phyloP scores from a whole-genome alignment of 78 protist species.

The Diacronema lutheri region DNA sequence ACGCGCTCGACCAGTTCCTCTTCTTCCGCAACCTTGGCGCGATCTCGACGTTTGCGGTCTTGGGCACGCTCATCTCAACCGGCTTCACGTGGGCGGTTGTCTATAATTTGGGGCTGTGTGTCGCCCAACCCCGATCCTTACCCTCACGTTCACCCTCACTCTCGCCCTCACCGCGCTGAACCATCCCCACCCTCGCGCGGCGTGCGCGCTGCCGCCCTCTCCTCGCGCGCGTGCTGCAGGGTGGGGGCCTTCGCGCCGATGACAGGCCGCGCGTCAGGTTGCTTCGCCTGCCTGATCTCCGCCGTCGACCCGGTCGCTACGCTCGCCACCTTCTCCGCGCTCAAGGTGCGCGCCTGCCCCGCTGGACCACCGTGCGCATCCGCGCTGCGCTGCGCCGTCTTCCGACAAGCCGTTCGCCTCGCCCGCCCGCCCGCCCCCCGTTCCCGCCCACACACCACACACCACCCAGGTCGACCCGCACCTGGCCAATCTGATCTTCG shows the following conservation, averaged over 20 bases:
- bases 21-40: not conserved
- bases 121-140: too few relatives aligned
- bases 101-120: too few relatives aligned
- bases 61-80: not conserved
- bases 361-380: too few relatives aligned
- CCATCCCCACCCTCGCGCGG: too few relatives aligned
- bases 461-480: slow-evolving; percentile 73
- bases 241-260: not conserved
- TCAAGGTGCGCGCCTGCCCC: too few relatives aligned
- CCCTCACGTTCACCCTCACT: too few relatives aligned
- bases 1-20: not conserved
- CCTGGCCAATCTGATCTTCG: slow-evolving; percentile 76
- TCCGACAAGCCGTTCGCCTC: too few relatives aligned
- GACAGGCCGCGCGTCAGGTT: not conserved
- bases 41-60: not conserved
- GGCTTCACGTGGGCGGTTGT: not conserved
- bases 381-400: not conserved
- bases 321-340: slow-evolving; percentile 72
- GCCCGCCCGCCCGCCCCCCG: too few relatives aligned
- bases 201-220: too few relatives aligned
- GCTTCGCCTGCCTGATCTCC: slow-evolving; percentile 78
- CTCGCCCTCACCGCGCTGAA: too few relatives aligned
- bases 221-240: too few relatives aligned
- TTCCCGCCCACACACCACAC: too few relatives aligned
- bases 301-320: slow-evolving; percentile 96